Evolutionary conservation across 768 basidiomycete genomes (phyloP).

Genomic region (Podaxis carcinomalis): DNA sequence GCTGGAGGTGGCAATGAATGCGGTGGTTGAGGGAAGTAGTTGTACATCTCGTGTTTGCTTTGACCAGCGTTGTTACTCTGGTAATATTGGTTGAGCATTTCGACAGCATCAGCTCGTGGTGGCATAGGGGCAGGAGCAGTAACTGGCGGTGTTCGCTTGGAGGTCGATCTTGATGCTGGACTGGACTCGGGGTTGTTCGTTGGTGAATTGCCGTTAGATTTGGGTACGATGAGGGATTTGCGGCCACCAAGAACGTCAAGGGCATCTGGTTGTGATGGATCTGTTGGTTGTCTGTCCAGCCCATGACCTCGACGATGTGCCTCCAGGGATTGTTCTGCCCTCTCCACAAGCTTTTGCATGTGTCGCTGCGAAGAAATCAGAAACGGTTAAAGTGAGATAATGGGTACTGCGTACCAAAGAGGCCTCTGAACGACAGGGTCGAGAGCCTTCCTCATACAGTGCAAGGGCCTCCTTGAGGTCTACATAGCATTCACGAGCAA

Average conservation of each 20-base stretch:
- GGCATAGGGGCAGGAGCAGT: conserved; percentile 21
- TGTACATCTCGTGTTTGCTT: conserved; percentile 13
- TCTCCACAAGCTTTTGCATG: conserved; percentile 9
- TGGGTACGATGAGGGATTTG: conserved; percentile 28
- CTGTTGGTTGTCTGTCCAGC: background rate
- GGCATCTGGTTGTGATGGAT: conserved; percentile 26
- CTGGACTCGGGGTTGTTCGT: background rate
- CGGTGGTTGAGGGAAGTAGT: background rate
- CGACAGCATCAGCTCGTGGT: conserved; percentile 18
- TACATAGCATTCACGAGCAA: conserved; percentile 34
- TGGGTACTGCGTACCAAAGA: background rate
- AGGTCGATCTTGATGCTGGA: background rate
- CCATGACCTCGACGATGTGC: conserved; percentile 4
- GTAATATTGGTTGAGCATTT: conserved; percentile 24
- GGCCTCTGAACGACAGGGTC: conserved; percentile 14
- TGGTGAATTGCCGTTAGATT: conserved; percentile 26
- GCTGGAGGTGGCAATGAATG: background rate
- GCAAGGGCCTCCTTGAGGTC: conserved; percentile 33
- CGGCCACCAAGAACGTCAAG: conserved; percentile 35
- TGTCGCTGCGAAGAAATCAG: background rate
- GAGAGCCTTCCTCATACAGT: conserved; percentile 41
- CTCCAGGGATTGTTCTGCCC: conserved; percentile 4
- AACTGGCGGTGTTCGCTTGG: conserved; percentile 16
- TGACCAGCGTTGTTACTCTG: conserved; percentile 13
- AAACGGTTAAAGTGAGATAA: background rate